phyloP scores from a whole-genome alignment of 805 yeast species.

The Candida argentea region DNA sequence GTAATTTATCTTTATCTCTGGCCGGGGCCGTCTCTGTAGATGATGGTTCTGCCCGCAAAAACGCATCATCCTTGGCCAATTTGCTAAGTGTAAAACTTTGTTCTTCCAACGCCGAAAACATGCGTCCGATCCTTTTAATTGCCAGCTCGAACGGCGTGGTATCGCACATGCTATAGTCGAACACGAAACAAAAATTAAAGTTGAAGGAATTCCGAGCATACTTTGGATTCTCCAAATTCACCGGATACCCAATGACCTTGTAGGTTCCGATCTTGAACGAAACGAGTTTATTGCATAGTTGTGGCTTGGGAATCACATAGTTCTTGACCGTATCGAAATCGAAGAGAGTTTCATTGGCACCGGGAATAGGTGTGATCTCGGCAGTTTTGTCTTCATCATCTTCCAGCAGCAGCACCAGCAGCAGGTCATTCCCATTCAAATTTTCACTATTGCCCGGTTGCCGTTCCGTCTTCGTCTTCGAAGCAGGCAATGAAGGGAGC shows the following conservation, averaged over 20 bases:
- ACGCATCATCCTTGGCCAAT: slow-evolving; percentile 28
- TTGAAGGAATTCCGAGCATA: slow-evolving; percentile 89
- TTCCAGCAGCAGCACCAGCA: slow-evolving; percentile 2
- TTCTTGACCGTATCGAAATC: slow-evolving; percentile 82
- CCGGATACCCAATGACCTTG: slow-evolving; percentile 82
- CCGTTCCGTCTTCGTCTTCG: slow-evolving; percentile 1
- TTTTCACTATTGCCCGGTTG: not conserved
- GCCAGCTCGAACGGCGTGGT: slow-evolving; percentile 82
- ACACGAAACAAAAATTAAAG: slow-evolving; percentile 89
- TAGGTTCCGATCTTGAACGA: slow-evolving; percentile 62
- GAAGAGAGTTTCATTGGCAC: slow-evolving; percentile 26
- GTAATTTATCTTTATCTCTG: slow-evolving; percentile 1
- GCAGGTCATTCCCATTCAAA: not conserved
- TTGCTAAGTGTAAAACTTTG: slow-evolving; percentile 69
- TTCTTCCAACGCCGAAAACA: slow-evolving; percentile 86
- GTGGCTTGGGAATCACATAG: slow-evolving; percentile 90
- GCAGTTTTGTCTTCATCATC: slow-evolving; percentile 3
- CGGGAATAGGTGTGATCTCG: not conserved
- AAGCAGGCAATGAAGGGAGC: slow-evolving; percentile 10
- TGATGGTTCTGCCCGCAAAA: slow-evolving; percentile 25
- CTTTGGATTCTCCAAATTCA: slow-evolving; percentile 58
- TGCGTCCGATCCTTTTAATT: slow-evolving; percentile 70
- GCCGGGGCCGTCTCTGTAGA: too few species aligned
- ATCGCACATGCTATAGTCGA: slow-evolving; percentile 63
- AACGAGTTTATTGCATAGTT: slow-evolving; percentile 72